Base-by-base conservation (phyloP, 495 filamentous ascomycete genomes). In the Daldinia concentrica region DNA sequence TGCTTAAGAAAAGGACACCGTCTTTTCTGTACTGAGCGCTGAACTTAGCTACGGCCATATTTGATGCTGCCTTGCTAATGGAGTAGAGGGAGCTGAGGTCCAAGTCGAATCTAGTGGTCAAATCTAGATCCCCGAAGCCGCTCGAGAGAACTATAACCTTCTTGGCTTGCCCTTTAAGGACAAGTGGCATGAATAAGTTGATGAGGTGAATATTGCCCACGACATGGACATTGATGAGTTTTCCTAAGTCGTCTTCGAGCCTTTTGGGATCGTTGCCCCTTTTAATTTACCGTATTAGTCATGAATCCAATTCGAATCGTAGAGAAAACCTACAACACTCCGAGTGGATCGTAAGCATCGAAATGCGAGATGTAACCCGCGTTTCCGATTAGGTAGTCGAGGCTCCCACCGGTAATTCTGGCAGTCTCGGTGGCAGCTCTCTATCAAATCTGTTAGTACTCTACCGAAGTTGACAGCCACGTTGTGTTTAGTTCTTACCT, bases 331-430 rank as follows among this genome's bases (percentile, higher is more conserved):
- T 69, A 79, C 77, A 78, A 26, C 0, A 26, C 59, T 9, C 76
- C 68, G 22, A 80, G 51, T 12, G 69, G 41, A 12, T 64, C 66
- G 19, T 57, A 76, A 3, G 72, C 66, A 57, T 76, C 75, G 19
- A 76, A 76, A 19, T 50, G 30, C 24, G 75, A 43, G 37, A 76
- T 45, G 17, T 71, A 29, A n/a, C 58, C 86, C 0, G 83, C 85
- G 61, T 87, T 86, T 72, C 85, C 87, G 58, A 89, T 82, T 7
- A 89, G 69, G 39, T 84, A 80, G 71, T 88, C 86, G 1, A 88
- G 76, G 6, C 78, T 76, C 34, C 82, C 41, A 11, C 41, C 41
- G 6, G 41, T 45, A 3, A 45, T 45, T 19, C 3, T 1, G 8
- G 41, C 41, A 22, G 41, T 11, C 17, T 45, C 41, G 17, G n/a